Evolutionary conservation across 2,329 filamentous ascomycete species (phyloP), one percentile per base, ranked within the genome.

Genomic region (Dactylella cylindrospora): DNA sequence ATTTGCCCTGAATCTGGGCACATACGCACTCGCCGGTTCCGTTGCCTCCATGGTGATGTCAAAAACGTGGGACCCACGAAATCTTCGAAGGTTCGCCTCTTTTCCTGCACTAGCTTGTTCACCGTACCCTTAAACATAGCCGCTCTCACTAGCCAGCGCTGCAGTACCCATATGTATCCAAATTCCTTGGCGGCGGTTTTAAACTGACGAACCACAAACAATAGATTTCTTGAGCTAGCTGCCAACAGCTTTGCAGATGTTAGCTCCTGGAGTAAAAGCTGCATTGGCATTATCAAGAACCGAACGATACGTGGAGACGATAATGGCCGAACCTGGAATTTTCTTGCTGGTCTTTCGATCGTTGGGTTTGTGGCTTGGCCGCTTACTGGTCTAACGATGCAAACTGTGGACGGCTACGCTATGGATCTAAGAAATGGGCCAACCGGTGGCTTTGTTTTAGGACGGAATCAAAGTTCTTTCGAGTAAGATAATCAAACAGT

Each of bases 331-430:
- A 22, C 39, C 3, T 53, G 50, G 50, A 53, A 53, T 13, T 13
- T 45, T 3, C 32, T 53, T 7, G 12, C 39, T 1, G 3, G 44
- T 2, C n/a, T 53, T 7, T 38, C n/a, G 8, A 17, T 53, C 12
- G 23, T 38, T 6, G 50, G 50, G 8, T 53, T 53, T 25, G 8
- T 39, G 9, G 50, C 39, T 31, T 53, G 50, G 50, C 50, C 50
- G 8, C 15, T 53, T 5, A 39, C 50, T 5, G 50, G 50, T 39
- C 40, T 53, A n/a, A 53, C 50, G 5, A 53, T 53, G 50, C 50
- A 53, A 43, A 53, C 40, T 12, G 39, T 22, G 2, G 50, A 53
- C 19, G 50, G 50, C 13, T 45, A 15, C 29, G 39, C 39, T 3
- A 5, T 53, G 1, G 39, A 45, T 39, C 3, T 23, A 2, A 22